Evolutionary conservation across 140 eudicot genomes (phyloP), one percentile per base, ranked within the genome.

Genomic region (Bidens hawaiensis): DNA sequence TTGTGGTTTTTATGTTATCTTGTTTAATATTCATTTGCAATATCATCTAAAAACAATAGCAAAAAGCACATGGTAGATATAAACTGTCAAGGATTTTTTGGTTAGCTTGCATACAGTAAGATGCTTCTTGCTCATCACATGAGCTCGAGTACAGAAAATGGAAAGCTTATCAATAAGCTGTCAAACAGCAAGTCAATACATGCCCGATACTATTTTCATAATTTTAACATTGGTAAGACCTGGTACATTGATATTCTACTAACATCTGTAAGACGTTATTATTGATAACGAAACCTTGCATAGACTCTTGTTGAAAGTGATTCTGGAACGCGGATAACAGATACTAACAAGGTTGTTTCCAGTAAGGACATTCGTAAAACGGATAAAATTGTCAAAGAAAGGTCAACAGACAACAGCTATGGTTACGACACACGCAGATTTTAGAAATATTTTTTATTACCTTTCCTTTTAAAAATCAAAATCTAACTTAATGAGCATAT

Each of bases 171-270:
- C 14, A 48, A 13, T 23, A 19, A 10, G 9, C 14, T 63, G 30
- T 47, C 34, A 30, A 64, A 18, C 60, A 33, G 28, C 26, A 27
- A 18, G 28, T 47, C 13, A 31, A 33, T 64, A 7, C 13, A 27
- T 19, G 60, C 31, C 45, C 38, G 25, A 42, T 41, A 62, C 42
- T 42, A 38, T 6, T 25, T 49, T 19, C 42, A 13, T 13, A 19
- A 36, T 21, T 48, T 21, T 36, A 67, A 50, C 10, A 36, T 23
- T 36, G 7, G 19, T 36, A 55, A 30, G 30, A 26, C 54, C 54
- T 53, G 12, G 54, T 24, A 67, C 40, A 30, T 24, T 52, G 14
- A 52, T 62, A 42, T 40, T 15, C n/a, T n/a, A n/a, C n/a, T n/a
- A n/a, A n/a, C n/a, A n/a, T n/a, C n/a, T n/a, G n/a, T n/a, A n/a